Percentiles rank a stretch among this genome's conserved stretches.
Evolutionary conservation across 2,329 filamentous ascomycete species (phyloP).

Genomic region (Fusarium chuoi): DNA sequence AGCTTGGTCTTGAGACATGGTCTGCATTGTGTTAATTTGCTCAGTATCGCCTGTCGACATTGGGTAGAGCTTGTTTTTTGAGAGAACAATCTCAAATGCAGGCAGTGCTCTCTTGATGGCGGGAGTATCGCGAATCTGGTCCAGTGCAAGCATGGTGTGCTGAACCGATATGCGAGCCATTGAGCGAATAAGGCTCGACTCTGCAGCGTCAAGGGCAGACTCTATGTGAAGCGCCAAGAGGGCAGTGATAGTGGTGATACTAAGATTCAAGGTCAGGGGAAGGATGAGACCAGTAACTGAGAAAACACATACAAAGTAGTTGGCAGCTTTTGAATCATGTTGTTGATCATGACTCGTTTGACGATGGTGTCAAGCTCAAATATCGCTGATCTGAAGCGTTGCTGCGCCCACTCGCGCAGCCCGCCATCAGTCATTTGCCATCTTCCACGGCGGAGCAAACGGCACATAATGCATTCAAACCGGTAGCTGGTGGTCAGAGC

Average conservation of each 20-base stretch:
- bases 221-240: constrained; percentile 4
- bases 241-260: constrained; percentile 3
- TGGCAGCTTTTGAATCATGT: neutral
- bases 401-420: constrained; percentile 16
- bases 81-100: constrained; percentile 11
- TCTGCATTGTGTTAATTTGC: rapidly evolving
- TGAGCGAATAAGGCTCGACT: neutral
- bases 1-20: neutral
- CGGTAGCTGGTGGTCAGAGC: constrained; percentile 19
- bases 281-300: too few relatives aligned
- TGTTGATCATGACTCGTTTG: constrained; percentile 11
- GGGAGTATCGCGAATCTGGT: neutral
- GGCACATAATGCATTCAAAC: constrained; percentile 30
- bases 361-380: constrained; percentile 23
- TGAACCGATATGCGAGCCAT: constrained; percentile 16
- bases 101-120: constrained; percentile 12
- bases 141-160: constrained; percentile 1
- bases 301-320: constrained; percentile 13
- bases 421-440: neutral
- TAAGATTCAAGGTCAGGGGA: neutral
- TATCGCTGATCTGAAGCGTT: constrained; percentile 11
- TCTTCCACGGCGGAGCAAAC: constrained; percentile 10
- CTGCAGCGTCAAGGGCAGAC: neutral
- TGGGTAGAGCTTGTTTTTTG: constrained; percentile 4
- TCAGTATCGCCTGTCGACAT: neutral